Evolutionary conservation across 495 filamentous ascomycete species (phyloP).

Genomic region (Schizothecium vesticola): DNA sequence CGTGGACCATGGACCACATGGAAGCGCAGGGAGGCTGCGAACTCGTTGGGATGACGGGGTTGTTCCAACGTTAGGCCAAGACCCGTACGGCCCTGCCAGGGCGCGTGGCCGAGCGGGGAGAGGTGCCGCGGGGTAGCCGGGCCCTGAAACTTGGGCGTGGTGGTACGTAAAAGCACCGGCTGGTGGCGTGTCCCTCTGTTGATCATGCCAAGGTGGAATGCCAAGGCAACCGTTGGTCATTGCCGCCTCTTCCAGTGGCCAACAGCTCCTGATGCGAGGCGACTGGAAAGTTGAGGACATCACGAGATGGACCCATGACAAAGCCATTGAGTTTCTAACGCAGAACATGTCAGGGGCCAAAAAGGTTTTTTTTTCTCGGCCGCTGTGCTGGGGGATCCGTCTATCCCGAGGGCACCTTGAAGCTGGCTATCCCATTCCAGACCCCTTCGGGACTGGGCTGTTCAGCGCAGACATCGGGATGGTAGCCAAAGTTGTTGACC

Average conservation of each 20-base stretch:
- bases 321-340: neutral
- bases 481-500: conserved; percentile 56
- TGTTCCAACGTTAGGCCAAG: neutral
- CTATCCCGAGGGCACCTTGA: conserved; percentile 23
- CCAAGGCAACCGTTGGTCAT: neutral
- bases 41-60: neutral
- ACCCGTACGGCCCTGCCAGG: neutral
- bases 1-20: neutral
- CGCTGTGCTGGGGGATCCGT: neutral
- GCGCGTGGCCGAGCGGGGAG: neutral
- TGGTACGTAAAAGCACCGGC: neutral
- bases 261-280: neutral
- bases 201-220: neutral
- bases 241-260: neutral
- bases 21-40: neutral
- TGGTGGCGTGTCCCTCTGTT: neutral
- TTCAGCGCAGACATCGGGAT: conserved; percentile 76
- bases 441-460: conserved; percentile 81
- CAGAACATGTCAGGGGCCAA: neutral
- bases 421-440: conserved; percentile 58
- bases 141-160: neutral
- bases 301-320: neutral
- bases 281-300: neutral
- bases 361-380: neutral
- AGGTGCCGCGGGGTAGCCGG: neutral